Conservation (phyloP, 2,329 filamentous ascomycete species). For the Hansfordia pulvinata region DNA sequence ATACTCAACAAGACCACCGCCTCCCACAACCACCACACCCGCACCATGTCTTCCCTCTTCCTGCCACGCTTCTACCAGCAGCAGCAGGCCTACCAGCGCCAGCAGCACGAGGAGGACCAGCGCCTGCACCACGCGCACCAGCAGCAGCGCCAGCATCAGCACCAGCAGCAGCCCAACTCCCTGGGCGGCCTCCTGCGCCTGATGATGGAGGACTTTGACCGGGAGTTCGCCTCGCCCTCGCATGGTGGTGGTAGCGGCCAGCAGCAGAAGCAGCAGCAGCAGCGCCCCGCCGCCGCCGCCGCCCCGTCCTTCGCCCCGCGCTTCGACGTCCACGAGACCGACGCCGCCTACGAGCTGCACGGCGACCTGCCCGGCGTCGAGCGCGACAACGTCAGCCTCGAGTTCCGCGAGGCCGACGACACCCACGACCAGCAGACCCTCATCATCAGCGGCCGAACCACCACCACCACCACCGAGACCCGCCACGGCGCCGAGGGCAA, state of each 20-base stretch:
- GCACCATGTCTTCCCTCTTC: slow-evolving; percentile 47
- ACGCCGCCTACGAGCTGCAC: slow-evolving; percentile 1
- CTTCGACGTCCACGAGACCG: slow-evolving; percentile 4
- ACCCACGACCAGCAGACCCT: slow-evolving; percentile 4
- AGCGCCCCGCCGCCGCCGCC: slow-evolving; percentile 9
- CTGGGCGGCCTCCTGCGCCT: too few species aligned
- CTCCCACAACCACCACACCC: slow-evolving; percentile 30
- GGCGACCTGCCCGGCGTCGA: slow-evolving; percentile 3
- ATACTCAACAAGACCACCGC: slow-evolving; percentile 12
- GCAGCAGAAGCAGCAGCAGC: too few species aligned
- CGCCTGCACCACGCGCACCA: not conserved
- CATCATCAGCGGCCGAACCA: slow-evolving; percentile 2
- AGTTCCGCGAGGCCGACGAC: slow-evolving; percentile 3
- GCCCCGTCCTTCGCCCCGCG: slow-evolving; percentile 9
- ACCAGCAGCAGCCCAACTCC: slow-evolving; percentile 5
- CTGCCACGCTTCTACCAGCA: slow-evolving; percentile 10
- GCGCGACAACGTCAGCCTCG: slow-evolving; percentile 2
- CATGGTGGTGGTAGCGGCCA: too few species aligned
- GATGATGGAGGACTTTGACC: too few species aligned
- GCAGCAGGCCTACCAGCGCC: slow-evolving; percentile 1
- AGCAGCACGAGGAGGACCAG: slow-evolving; percentile 3
- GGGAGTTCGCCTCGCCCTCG: too few species aligned
- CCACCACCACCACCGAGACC: slow-evolving; percentile 2
- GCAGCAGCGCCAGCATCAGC: slow-evolving; percentile 3
- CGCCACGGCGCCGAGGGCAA: too few species aligned